A percentile compares a stretch with the other conserved stretches of the same genome.
Conservation (phyloP, 768 basidiomycete species). For the Cystofilobasidium ferigula region DNA sequence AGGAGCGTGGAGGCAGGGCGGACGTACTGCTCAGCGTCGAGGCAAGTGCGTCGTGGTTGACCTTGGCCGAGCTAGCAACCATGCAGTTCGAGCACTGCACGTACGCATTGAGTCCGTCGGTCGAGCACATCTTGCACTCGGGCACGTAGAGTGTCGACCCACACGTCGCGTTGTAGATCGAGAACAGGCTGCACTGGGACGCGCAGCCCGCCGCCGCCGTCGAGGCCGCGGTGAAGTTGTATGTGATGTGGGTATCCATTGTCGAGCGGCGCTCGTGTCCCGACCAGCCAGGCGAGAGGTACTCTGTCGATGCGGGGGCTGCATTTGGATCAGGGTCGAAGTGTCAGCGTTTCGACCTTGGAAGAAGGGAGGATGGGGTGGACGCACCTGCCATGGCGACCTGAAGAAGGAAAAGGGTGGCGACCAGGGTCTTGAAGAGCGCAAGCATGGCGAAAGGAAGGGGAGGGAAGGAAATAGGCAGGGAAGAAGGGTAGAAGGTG, state of each 20-base stretch:
- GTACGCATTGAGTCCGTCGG: neutral
- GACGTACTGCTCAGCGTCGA: neutral
- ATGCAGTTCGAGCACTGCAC: neutral
- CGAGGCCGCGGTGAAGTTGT: neutral
- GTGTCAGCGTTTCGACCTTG: no score
- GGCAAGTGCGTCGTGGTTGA: no score
- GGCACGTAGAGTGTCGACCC: neutral
- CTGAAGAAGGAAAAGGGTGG: no score
- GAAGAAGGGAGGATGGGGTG: no score
- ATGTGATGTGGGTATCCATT: neutral
- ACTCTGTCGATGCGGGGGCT: neutral
- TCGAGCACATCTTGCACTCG: slow-evolving; percentile 15
- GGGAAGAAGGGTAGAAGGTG: no score
- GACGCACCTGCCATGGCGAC: no score
- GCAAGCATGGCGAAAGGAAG: no score
- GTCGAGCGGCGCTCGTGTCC: slow-evolving; percentile 3
- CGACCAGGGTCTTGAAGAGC: no score
- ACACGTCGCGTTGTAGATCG: neutral
- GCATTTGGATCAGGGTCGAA: no score
- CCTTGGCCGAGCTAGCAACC: neutral
- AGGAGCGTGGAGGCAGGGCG: neutral
- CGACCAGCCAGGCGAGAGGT: slow-evolving; percentile 10
- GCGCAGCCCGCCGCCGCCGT: neutral
- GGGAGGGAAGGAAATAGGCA: no score
- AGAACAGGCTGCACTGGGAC: neutral